Percentiles rank a stretch among this genome's conserved stretches.
These are phyloP conservation scores for Vaucheria bursata DNA, from an alignment of 352 stramenopile genomes.

Conservation along the genomic window DNA sequence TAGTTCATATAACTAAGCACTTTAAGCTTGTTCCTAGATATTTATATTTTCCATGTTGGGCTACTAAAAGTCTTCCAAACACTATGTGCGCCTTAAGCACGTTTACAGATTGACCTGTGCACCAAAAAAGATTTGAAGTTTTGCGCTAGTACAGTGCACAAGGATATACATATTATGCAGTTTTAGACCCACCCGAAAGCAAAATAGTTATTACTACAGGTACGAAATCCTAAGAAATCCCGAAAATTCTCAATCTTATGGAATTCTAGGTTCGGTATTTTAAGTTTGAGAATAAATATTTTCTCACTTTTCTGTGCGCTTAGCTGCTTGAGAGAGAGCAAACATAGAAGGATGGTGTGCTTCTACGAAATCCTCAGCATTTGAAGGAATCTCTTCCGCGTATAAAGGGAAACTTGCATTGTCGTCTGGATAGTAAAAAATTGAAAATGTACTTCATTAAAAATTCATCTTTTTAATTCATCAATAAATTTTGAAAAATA, in stretches of 20 bases:
- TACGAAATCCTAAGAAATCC: not conserved
- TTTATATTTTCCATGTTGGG: not conserved
- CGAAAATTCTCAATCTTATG: not conserved
- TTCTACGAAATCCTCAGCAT: conserved; percentile 24
- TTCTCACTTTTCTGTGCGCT: conserved; percentile 46
- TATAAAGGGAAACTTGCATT: conserved; percentile 93
- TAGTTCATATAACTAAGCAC: not conserved
- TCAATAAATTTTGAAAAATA: too few species aligned
- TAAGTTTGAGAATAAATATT: not conserved
- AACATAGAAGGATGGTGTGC: conserved; percentile 45
- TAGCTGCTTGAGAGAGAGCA: conserved; percentile 49
- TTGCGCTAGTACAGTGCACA: too few species aligned
- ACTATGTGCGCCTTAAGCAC: too few species aligned
- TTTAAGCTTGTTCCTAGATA: not conserved
- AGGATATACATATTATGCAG: too few species aligned
- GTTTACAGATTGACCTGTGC: too few species aligned
- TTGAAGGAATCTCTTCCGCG: conserved; percentile 82
- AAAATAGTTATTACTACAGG: not conserved
- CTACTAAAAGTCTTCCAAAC: too few species aligned
- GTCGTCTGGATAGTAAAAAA: conserved; percentile 63
- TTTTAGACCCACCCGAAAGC: too few species aligned
- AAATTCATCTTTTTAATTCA: too few species aligned
- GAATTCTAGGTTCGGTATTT: not conserved
- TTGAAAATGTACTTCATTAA: conserved; percentile 51
- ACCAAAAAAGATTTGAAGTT: too few species aligned